Conservation (phyloP, 1,284 basidiomycete genomes). For the Quambalaria eucalypti region DNA sequence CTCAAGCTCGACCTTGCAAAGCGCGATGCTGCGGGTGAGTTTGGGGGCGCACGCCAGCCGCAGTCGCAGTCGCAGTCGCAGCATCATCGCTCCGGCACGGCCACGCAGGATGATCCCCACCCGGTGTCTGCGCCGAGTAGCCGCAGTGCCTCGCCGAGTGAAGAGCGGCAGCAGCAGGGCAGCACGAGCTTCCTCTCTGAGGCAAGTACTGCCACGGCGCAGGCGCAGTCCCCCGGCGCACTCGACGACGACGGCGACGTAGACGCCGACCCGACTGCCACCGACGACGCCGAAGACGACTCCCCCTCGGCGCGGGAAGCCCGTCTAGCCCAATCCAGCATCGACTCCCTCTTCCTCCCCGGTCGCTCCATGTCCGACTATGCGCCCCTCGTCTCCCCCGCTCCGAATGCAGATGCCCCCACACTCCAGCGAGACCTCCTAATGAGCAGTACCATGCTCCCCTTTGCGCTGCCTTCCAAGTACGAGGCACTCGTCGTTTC, state of each 20-base stretch:
- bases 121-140: too few species aligned
- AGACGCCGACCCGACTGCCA: background rate
- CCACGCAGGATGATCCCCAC: conserved; percentile 12
- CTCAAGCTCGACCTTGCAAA: conserved; percentile 7
- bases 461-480: conserved; percentile 70
- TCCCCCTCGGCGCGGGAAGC: conserved; percentile 6
- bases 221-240: background rate
- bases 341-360: conserved; percentile 29
- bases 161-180: background rate
- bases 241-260: background rate
- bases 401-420: conserved; percentile 14
- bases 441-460: conserved; percentile 85
- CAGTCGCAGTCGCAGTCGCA: background rate
- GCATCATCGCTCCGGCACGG: conserved; percentile 26
- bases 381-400: conserved; percentile 25
- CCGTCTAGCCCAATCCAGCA: conserved; percentile 16
- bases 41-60: background rate
- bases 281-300: conserved; percentile 8
- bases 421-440: conserved; percentile 46
- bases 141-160: background rate
- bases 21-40: background rate
- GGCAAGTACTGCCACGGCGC: background rate
- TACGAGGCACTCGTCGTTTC: conserved; percentile 64
- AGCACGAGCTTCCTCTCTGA: conserved; percentile 1
- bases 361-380: conserved; percentile 35